Percentiles rank a stretch among this genome's conserved stretches.
Conservation (phyloP, 305 asterid genomes). For the Fraxinus angustifolia region DNA sequence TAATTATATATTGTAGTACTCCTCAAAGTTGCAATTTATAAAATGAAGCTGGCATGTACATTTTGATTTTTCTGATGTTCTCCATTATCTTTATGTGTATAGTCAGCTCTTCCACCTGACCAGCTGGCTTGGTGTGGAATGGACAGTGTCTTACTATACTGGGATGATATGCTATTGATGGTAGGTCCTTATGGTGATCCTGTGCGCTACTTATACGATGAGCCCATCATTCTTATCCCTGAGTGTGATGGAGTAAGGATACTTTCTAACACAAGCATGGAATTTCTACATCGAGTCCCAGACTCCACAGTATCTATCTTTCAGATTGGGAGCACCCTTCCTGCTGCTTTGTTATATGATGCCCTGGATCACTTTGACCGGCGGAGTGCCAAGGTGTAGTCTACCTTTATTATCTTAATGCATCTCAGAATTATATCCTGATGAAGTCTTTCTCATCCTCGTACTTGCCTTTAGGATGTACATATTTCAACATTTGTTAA, state of each 20-base stretch:
- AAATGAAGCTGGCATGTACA: background rate
- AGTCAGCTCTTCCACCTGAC: constrained; percentile 92
- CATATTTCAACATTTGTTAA: constrained; percentile 1
- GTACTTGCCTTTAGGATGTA: background rate
- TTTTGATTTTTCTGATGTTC: constrained; percentile 22
- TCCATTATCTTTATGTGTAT: constrained; percentile 25
- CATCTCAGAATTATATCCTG: background rate
- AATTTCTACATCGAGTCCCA: constrained; percentile 90
- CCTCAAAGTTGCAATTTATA: constrained; percentile 12
- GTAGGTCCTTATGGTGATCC: constrained; percentile 93
- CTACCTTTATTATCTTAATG: constrained; percentile 7
- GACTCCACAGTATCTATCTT: constrained; percentile 92
- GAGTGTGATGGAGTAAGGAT: constrained; percentile 93
- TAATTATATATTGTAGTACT: background rate
- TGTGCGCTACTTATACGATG: constrained; percentile 84
- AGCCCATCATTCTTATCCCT: constrained; percentile 77
- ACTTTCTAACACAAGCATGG: constrained; percentile 78
- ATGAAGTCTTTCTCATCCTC: background rate
- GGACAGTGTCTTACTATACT: constrained; percentile 86
- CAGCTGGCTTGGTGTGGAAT: constrained; percentile 97
- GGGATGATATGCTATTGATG: constrained; percentile 97
- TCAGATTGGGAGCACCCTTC: constrained; percentile 90
- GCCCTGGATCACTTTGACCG: constrained; percentile 95
- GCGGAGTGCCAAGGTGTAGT: constrained; percentile 94
- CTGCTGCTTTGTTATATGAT: constrained; percentile 90